Conservation (phyloP, 768 basidiomycete species). For the Leucosporidium creatinivorum region DNA sequence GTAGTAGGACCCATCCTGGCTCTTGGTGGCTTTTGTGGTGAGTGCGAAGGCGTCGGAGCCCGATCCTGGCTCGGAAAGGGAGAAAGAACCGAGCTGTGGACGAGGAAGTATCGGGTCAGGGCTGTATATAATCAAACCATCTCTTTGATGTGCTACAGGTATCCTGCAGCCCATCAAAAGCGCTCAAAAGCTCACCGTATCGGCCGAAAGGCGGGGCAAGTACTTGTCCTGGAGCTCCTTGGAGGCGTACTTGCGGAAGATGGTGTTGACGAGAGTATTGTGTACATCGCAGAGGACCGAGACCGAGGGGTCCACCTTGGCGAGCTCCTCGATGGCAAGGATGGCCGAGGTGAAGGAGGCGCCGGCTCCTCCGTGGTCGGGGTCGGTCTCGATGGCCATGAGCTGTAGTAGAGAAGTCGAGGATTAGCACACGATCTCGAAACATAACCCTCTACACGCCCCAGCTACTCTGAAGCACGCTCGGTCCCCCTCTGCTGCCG, state of each 20-base stretch:
- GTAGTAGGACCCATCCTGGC: conserved; percentile 64
- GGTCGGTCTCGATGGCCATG: conserved; percentile 92
- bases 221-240: conserved; percentile 79
- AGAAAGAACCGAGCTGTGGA: conserved; percentile 83
- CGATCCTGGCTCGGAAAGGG: conserved; percentile 81
- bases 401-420: conserved; percentile 49
- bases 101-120: neutral
- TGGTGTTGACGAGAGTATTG: conserved; percentile 95
- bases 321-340: conserved; percentile 93
- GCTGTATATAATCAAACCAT: neutral
- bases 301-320: conserved; percentile 90
- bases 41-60: conserved; percentile 97
- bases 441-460: neutral
- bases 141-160: neutral
- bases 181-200: conserved; percentile 53
- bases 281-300: conserved; percentile 97
- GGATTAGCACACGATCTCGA: neutral
- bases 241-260: conserved; percentile 76
- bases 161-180: neutral
- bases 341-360: conserved; percentile 91
- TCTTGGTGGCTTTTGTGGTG: conserved; percentile 82
- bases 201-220: conserved; percentile 71
- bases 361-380: conserved; percentile 76
- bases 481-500: too few species aligned
- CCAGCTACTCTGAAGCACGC: too few species aligned